Evolutionary conservation across 352 stramenopile genomes (phyloP), one percentile per base, ranked within the genome.

Genomic region (Phytophthora brassicae): DNA sequence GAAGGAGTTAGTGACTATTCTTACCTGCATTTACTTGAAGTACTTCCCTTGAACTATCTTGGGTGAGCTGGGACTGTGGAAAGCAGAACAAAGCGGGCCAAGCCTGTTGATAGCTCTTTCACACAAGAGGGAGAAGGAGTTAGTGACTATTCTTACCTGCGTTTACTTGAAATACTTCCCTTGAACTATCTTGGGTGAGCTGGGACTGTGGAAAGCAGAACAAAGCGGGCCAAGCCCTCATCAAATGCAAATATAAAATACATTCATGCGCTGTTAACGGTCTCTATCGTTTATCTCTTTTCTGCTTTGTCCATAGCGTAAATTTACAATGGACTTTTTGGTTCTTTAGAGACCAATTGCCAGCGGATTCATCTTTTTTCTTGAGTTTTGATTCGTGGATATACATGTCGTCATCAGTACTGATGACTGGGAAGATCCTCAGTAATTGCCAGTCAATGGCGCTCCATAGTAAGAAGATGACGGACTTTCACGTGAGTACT

Each of bases 191-290:
- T 45, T 4, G 33, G 39, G 8, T 45, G 38, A 45, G 38, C 35
- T 42, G 35, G 35, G 35, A 22, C 38, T 23, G 24, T 24, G 1
- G 7, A n/a, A 45, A 45, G 11, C 38, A 28, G 19, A 50, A 23
- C n/a, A 22, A 29, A 20, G 6, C 29, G 59, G 58, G 60, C 45
- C 29, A 16, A 64, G 41, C 60, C 54, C 54, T 65, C 48, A 33
- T 26, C 11, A 44, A 60, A 65, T 70, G 62, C 48, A 70, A 70
- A 71, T 67, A 71, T 71, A 71, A 66, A 71, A 57, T 71, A 71
- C 64, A 71, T 71, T 71, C 64, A 67, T 56, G 57, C 48, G 60
- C 57, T 66, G 56, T 60, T 61, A 63, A 19, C 14, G 55, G 26
- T 58, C 56, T 49, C 44, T 46, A 42, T 1, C 11, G 19, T 41